phyloP scores from a whole-genome alignment of 1,284 basidiomycete species.

The Irpex sp. region DNA sequence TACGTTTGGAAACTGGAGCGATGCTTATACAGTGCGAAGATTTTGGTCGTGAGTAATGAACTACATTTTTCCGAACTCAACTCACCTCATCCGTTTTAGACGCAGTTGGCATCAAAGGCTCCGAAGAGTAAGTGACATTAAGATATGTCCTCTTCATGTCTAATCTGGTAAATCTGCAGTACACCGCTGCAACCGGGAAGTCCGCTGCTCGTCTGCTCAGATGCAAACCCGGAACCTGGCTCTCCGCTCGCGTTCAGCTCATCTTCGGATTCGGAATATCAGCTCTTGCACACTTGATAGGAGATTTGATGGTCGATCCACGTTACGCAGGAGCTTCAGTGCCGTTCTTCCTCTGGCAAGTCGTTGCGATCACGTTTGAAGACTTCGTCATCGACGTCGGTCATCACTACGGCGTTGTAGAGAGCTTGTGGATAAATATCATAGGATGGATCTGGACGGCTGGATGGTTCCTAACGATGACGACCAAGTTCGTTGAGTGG shows the following conservation, averaged over 20 bases:
- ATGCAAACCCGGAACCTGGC: conserved; percentile 16
- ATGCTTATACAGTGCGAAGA: conserved; percentile 30
- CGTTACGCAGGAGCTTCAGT: conserved; percentile 15
- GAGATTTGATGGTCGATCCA: conserved; percentile 16
- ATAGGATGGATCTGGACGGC: conserved; percentile 14
- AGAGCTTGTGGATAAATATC: background rate
- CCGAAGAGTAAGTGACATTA: conserved; percentile 17
- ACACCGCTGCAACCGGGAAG: conserved; percentile 18
- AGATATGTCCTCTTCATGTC: background rate
- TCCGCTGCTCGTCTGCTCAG: conserved; percentile 11
- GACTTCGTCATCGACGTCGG: conserved; percentile 20
- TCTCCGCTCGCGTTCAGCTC: conserved; percentile 27
- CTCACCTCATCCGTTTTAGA: conserved; percentile 12
- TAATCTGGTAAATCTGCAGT: conserved; percentile 9
- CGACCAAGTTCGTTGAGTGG: conserved; percentile 1
- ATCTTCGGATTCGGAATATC: conserved; percentile 28
- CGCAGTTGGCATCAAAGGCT: conserved; percentile 28
- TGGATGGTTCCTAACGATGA: conserved; percentile 8
- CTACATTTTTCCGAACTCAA: background rate
- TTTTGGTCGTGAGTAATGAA: conserved; percentile 30
- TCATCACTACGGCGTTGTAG: background rate
- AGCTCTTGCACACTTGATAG: conserved; percentile 23
- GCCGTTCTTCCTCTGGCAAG: conserved; percentile 25
- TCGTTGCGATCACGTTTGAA: conserved; percentile 25
- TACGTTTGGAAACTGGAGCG: conserved; percentile 26